Conservation (phyloP, 192 early-diverging fungal genomes). For the Spizellomyces sp. region DNA sequence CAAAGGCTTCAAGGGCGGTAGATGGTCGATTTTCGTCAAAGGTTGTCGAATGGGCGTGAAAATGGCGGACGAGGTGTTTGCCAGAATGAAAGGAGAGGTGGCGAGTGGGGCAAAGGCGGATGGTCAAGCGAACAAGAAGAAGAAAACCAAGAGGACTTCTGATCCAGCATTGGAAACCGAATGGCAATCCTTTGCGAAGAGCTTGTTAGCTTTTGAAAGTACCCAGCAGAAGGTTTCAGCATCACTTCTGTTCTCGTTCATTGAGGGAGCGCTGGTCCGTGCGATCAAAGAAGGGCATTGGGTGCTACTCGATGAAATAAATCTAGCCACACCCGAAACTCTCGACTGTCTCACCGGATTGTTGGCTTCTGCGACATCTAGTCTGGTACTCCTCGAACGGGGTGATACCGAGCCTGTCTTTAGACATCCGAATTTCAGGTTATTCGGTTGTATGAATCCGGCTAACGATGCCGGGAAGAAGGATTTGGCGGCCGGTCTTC, state of each 20-base stretch:
- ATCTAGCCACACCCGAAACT: conserved; percentile 95
- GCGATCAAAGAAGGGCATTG: conserved; percentile 91
- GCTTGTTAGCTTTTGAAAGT: conserved; percentile 70
- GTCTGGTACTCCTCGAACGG: conserved; percentile 86
- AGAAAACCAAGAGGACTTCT: conserved; percentile 29
- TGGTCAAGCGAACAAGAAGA: conserved; percentile 22
- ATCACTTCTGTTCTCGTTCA: conserved; percentile 88
- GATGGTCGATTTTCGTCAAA: conserved; percentile 81
- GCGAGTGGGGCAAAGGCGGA: background rate
- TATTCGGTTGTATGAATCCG: conserved; percentile 99
- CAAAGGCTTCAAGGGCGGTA: conserved; percentile 68
- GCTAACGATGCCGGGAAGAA: conserved; percentile 97
- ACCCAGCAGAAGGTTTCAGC: conserved; percentile 70
- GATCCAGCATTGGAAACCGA: conserved; percentile 57
- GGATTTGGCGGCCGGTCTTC: conserved; percentile 88
- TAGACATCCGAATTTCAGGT: conserved; percentile 89
- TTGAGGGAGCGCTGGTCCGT: conserved; percentile 90
- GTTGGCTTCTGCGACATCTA: conserved; percentile 77
- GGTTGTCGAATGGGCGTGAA: conserved; percentile 76
- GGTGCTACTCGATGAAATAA: conserved; percentile 98
- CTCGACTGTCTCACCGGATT: conserved; percentile 89
- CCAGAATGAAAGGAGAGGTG: conserved; percentile 18
- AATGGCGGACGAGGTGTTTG: conserved; percentile 70
- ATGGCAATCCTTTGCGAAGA: conserved; percentile 75
- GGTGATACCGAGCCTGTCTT: conserved; percentile 84